phyloP scores from a whole-genome alignment of 2,329 filamentous ascomycete species.

The Aureobasidium pullulans region DNA sequence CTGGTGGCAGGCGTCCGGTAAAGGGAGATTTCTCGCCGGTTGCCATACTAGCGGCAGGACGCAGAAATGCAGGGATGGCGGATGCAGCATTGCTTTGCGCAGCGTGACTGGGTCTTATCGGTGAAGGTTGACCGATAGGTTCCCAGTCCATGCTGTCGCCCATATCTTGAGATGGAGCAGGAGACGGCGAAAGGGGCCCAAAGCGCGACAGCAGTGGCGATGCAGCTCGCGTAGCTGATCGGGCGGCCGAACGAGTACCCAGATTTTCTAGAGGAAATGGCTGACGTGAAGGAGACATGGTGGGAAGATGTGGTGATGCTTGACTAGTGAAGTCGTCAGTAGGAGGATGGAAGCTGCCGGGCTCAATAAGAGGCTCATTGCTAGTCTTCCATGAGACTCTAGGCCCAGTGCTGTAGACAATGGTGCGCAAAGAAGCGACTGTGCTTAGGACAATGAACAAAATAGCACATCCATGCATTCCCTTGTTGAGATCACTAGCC shows the following conservation, averaged over 20 bases:
- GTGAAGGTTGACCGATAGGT: slow-evolving; percentile 29
- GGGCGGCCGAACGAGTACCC: slow-evolving; percentile 18
- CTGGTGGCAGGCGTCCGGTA: slow-evolving; percentile 62
- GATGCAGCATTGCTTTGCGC: slow-evolving; percentile 14
- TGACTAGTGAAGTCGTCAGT: slow-evolving; percentile 29
- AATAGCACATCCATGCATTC: slow-evolving; percentile 50
- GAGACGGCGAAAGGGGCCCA: slow-evolving; percentile 13
- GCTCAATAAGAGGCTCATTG: slow-evolving; percentile 13
- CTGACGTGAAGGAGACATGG: slow-evolving; percentile 5
- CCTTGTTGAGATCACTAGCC: slow-evolving; percentile 22
- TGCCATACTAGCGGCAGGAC: slow-evolving; percentile 31
- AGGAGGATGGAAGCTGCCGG: slow-evolving; percentile 27
- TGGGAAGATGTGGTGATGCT: not conserved
- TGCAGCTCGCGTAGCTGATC: slow-evolving; percentile 13
- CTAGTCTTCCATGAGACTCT: slow-evolving; percentile 14
- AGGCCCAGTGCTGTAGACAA: not conserved
- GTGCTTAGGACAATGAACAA: slow-evolving; percentile 40
- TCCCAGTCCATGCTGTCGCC: slow-evolving; percentile 69
- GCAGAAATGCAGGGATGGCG: slow-evolving; percentile 45
- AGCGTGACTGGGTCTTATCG: not conserved
- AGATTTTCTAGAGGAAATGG: slow-evolving; percentile 31
- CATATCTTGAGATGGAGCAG: slow-evolving; percentile 17
- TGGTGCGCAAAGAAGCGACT: slow-evolving; percentile 13
- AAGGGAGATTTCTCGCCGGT: slow-evolving; percentile 49
- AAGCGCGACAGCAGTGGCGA: slow-evolving; percentile 15